Conservation (phyloP, 2,329 filamentous ascomycete genomes). For the Graphilbum ipis-grandicollis region DNA sequence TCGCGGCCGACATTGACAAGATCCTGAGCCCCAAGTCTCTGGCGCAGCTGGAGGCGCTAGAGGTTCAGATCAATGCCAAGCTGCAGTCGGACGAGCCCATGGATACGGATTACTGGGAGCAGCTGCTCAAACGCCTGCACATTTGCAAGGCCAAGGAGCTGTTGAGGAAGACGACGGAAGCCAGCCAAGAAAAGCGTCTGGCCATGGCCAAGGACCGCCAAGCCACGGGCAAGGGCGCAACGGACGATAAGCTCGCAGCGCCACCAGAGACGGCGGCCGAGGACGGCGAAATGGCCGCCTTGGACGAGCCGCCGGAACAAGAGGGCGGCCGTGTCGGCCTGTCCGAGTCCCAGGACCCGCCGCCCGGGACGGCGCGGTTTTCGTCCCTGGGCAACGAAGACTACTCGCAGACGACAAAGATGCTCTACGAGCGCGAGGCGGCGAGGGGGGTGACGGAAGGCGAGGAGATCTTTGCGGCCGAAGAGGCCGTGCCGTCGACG, state of each 20-base stretch:
- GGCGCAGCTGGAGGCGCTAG: slow-evolving; percentile 71
- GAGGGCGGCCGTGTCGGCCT: not conserved
- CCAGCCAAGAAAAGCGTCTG: slow-evolving; percentile 53
- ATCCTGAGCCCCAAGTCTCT: slow-evolving; percentile 72
- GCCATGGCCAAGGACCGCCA: too few relatives aligned
- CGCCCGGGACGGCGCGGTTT: slow-evolving; percentile 49
- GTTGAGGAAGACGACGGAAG: slow-evolving; percentile 59
- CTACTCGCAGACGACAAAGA: slow-evolving; percentile 73
- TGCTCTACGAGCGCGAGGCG: slow-evolving; percentile 81
- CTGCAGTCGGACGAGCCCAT: slow-evolving; percentile 78
- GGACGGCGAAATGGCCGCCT: too few relatives aligned
- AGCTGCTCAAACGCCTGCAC: slow-evolving; percentile 65
- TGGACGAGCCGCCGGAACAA: too few relatives aligned
- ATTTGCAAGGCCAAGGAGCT: slow-evolving; percentile 88
- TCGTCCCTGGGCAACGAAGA: slow-evolving; percentile 54
- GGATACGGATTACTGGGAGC: slow-evolving; percentile 96
- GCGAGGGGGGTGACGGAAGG: slow-evolving; percentile 83
- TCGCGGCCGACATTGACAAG: slow-evolving; percentile 74
- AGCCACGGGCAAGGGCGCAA: not conserved
- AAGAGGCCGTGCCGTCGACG: slow-evolving; percentile 56
- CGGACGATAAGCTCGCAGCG: not conserved
- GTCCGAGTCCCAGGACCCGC: slow-evolving; percentile 14
- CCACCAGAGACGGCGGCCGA: not conserved
- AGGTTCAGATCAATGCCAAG: slow-evolving; percentile 75
- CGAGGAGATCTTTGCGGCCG: slow-evolving; percentile 86